Evolutionary conservation across 495 filamentous ascomycete genomes (phyloP), one percentile per base, ranked within the genome.

Genomic region (Xylaria longipes): DNA sequence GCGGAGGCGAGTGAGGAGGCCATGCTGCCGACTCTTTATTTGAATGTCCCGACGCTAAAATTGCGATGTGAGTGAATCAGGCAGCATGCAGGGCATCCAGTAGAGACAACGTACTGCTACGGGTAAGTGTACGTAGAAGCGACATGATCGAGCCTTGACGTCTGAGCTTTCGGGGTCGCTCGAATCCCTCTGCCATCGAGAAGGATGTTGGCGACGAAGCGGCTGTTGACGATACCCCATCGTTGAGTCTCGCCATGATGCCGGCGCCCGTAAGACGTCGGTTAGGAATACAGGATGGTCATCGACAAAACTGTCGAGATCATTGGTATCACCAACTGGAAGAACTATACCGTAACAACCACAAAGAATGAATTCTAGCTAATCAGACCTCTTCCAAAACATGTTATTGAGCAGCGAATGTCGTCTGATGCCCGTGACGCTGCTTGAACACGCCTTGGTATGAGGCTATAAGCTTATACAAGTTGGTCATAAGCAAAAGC

Each of bases 81-180:
- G 35, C 12, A 31, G 35, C n/a, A 69, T 43, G 25, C 17, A 43
- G 20, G 17, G 17, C 45, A 56, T 15, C 31, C 25, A 12, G 25
- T 27, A 31, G 20, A 46, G 56, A 33, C 57, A 57, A 66, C 81
- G 69, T 74, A 85, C 85, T 74, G 63, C 75, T 84, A 69, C 82
- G 84, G 20, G 82, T 84, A 50, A 87, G 74, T 22, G 84, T 84
- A 39, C 81, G 83, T 48, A 88, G 69, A 29, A 80, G 83, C 3
- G 83, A 82, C 63, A 83, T 63, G 22, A 88, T 73, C 8, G 81
- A 83, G 17, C 84, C 80, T 27, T 82, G 82, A 35, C 80, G 79
- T 67, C 77, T 78, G 29, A 81, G 48, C 69, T 82, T 85, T 17
- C 81, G 77, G 14, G 78, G 70, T n/a, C 74, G 61, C 37, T 78